Percentiles rank a stretch among this genome's conserved stretches.
Conservation (phyloP, 1,284 basidiomycete species). For the Wallemia mellicola region DNA sequence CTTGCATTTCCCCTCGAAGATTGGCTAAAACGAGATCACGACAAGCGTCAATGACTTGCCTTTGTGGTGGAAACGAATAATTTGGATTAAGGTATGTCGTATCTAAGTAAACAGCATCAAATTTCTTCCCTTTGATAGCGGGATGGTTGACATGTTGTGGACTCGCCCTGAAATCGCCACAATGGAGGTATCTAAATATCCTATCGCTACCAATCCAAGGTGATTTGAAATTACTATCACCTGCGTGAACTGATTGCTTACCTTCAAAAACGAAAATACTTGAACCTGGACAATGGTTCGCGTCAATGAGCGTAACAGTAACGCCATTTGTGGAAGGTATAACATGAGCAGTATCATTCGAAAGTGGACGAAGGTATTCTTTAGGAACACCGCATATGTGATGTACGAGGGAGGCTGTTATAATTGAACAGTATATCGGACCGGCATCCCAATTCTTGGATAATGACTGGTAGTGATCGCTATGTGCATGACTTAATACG, state of each 20-base stretch:
- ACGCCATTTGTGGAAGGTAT: conserved; percentile 66
- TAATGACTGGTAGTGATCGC: conserved; percentile 73
- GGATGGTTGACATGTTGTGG: conserved; percentile 59
- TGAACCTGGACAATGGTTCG: conserved; percentile 90
- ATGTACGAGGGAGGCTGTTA: conserved; percentile 64
- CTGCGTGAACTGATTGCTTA: conserved; percentile 54
- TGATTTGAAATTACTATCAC: conserved; percentile 42
- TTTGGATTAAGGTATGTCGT: conserved; percentile 85
- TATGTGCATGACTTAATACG: conserved; percentile 37
- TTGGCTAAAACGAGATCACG: conserved; percentile 42
- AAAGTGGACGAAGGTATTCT: conserved; percentile 59
- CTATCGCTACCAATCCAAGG: conserved; percentile 34
- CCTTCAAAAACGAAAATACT: conserved; percentile 83
- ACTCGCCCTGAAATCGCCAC: conserved; percentile 73
- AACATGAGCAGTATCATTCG: conserved; percentile 39
- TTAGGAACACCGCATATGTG: conserved; percentile 64
- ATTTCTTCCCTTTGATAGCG: conserved; percentile 36
- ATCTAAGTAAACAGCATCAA: conserved; percentile 78
- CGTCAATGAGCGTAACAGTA: conserved; percentile 71
- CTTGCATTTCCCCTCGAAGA: conserved; percentile 14
- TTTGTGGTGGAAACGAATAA: conserved; percentile 86
- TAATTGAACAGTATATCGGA: conserved; percentile 77
- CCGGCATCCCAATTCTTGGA: conserved; percentile 63
- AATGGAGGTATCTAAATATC: conserved; percentile 69
- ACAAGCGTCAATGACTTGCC: conserved; percentile 69